Percentiles rank a stretch among this genome's conserved stretches.
Conservation (phyloP, 2,329 filamentous ascomycete genomes). For the Penicillium glabrum region DNA sequence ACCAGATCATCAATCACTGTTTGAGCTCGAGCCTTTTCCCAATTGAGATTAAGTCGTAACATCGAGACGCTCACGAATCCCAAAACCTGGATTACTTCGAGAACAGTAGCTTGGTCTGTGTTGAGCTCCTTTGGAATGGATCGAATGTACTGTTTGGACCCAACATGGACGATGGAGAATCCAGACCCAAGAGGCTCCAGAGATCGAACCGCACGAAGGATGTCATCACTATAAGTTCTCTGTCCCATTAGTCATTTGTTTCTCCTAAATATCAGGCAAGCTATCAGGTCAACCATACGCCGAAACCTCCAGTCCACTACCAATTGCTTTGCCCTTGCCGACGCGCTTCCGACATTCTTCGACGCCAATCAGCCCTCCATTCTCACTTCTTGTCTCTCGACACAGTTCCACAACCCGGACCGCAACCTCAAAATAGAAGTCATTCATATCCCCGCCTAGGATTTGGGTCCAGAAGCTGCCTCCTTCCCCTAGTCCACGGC, state of each 20-base stretch:
- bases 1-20: constrained; percentile 90
- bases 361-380: constrained; percentile 86
- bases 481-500: constrained; percentile 45
- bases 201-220: constrained; percentile 83
- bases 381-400: constrained; percentile 79
- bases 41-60: constrained; percentile 80
- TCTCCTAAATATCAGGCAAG: neutral
- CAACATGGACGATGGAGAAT: constrained; percentile 81
- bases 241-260: neutral
- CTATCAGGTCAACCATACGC: constrained; percentile 55
- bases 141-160: constrained; percentile 81
- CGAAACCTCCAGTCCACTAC: constrained; percentile 72
- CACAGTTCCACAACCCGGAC: constrained; percentile 96
- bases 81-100: constrained; percentile 86
- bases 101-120: constrained; percentile 85
- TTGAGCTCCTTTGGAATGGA: constrained; percentile 95
- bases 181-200: constrained; percentile 84
- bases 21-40: constrained; percentile 80
- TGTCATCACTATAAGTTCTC: constrained; percentile 66
- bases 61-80: constrained; percentile 89
- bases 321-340: constrained; percentile 69
- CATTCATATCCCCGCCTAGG: constrained; percentile 86
- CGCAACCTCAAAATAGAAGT: constrained; percentile 97
- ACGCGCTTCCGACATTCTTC: constrained; percentile 77
- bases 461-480: constrained; percentile 90